Evolutionary conservation across 202 grass and related monocot genomes (phyloP).

Genomic region (Alloteropsis angusta): DNA sequence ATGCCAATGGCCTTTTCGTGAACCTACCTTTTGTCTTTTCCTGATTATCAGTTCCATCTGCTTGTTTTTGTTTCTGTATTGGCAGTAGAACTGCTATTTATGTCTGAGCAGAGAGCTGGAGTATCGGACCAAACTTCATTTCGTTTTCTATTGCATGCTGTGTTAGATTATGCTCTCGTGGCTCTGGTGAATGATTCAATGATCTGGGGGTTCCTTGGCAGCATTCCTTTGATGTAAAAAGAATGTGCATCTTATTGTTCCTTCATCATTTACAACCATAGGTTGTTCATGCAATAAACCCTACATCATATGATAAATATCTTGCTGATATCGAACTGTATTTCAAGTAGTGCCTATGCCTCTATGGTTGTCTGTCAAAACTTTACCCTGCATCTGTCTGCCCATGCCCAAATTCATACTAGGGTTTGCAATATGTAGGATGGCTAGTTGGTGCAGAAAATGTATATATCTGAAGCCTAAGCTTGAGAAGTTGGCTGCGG

Average conservation of each 20-base stretch:
- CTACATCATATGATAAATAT: background rate
- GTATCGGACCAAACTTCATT: background rate
- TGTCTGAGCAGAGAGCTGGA: background rate
- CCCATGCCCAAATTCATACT: background rate
- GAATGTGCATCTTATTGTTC: background rate
- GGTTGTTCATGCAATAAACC: background rate
- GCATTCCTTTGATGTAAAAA: background rate
- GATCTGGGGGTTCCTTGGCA: background rate
- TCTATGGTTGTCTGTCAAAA: background rate
- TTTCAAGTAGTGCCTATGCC: background rate
- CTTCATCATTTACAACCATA: background rate
- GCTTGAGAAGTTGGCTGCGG: conserved; percentile 82
- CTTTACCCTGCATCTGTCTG: background rate
- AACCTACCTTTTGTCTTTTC: background rate
- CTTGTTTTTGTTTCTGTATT: background rate
- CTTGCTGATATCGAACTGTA: background rate
- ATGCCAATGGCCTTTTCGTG: background rate
- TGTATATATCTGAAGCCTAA: conserved; percentile 99
- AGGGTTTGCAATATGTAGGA: conserved; percentile 40
- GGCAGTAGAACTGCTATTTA: background rate
- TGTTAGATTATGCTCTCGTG: background rate
- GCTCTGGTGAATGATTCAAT: background rate
- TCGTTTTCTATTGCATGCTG: background rate
- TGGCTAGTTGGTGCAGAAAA: conserved; percentile 95
- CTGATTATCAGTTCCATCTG: background rate